Evolutionary conservation across 78 protist species (phyloP).

Genomic region (slime mould (Dictyostelium discoideum)): dicty_2.7 NC_007088.5:7794001-7794500

Average conservation of each 20-base stretch:
- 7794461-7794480: background rate
- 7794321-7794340: background rate
- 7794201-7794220: background rate
- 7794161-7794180: background rate
- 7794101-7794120: background rate
- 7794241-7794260: background rate
- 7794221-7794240: background rate
- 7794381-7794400: constrained; percentile 20
- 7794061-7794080: background rate
- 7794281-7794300: background rate
- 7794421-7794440: background rate
- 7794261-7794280: background rate
- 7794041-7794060: background rate
- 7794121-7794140: background rate
- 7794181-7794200: background rate
- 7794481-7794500: constrained; percentile 4
- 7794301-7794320: background rate
- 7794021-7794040: background rate
- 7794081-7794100: background rate
- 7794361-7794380: background rate
- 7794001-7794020: constrained; percentile 12
- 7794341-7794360: constrained; percentile 28
- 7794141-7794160: background rate
- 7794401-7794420: background rate
- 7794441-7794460: background rate